phyloP scores from a whole-genome alignment of 345 rosid species.

The Erodium maritimum region DNA sequence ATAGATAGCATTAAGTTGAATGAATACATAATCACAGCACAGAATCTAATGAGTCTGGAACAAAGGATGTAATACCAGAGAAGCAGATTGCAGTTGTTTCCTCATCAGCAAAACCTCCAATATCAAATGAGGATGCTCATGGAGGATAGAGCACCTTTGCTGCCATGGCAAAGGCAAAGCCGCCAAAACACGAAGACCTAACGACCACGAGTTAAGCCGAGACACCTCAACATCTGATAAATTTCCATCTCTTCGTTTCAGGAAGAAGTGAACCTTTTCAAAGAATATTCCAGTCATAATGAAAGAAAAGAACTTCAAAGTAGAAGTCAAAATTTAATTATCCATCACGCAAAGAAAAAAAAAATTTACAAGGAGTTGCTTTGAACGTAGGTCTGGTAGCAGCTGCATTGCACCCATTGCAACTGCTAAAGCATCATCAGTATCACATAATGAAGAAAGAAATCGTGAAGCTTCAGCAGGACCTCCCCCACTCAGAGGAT shows the following conservation, averaged over 20 bases:
- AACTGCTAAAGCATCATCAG: conserved; percentile 89
- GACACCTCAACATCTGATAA: conserved; percentile 65
- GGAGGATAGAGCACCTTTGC: conserved; percentile 92
- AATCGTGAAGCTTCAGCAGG: conserved; percentile 99
- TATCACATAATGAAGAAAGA: conserved; percentile 73
- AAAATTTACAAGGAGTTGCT: conserved; percentile 79
- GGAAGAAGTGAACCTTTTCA: conserved; percentile 83
- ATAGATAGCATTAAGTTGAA: no score
- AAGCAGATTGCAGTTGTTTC: conserved; percentile 83
- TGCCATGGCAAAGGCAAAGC: conserved; percentile 97
- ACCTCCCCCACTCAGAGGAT: conserved; percentile 96
- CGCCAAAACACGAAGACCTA: conserved; percentile 92
- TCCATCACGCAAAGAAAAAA: conserved; percentile 5
- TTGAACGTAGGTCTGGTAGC: conserved; percentile 84
- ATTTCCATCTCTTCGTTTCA: conserved; percentile 80
- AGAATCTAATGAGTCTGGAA: no score
- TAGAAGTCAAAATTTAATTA: conserved; percentile 2
- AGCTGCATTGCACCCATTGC: conserved; percentile 99
- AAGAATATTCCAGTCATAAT: conserved; percentile 15
- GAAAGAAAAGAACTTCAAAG: not conserved
- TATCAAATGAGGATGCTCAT: conserved; percentile 89
- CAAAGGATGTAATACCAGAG: conserved; percentile 38
- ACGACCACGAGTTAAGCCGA: conserved; percentile 95
- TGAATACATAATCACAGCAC: not conserved
- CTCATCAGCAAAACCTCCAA: conserved; percentile 93